A percentile compares a stretch with the other conserved stretches of the same genome.
phyloP scores from a whole-genome alignment of 495 filamentous ascomycete species.

The Hypoxylon fuscum region DNA sequence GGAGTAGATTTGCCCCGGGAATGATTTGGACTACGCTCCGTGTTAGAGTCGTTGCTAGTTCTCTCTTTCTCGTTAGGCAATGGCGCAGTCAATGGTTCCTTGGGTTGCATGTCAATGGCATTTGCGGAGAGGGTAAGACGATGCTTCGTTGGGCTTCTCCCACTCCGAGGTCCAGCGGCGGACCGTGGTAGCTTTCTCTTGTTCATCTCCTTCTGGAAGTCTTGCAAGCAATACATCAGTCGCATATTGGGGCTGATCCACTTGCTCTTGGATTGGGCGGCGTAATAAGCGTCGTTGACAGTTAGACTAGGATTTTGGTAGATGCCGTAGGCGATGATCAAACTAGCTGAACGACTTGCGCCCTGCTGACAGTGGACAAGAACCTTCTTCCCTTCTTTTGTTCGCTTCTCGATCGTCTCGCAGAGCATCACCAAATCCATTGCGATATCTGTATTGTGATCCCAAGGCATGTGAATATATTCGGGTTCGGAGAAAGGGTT shows the following conservation, averaged over 20 bases:
- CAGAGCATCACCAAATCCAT: slow-evolving; percentile 86
- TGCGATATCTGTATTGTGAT: slow-evolving; percentile 96
- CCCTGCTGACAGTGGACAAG: slow-evolving; percentile 96
- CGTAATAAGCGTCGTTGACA: slow-evolving; percentile 92
- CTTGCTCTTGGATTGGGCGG: slow-evolving; percentile 85
- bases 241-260: slow-evolving; percentile 99
- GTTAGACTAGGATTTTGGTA: slow-evolving; percentile 87
- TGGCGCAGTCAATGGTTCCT: slow-evolving; percentile 61
- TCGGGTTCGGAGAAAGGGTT: slow-evolving; percentile 72
- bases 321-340: slow-evolving; percentile 95
- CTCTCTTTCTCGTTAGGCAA: slow-evolving; percentile 55
- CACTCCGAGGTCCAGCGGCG: slow-evolving; percentile 57
- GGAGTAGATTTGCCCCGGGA: slow-evolving; percentile 52
- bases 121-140: slow-evolving; percentile 62
- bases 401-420: slow-evolving; percentile 82
- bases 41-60: slow-evolving; percentile 18
- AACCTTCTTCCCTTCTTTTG: slow-evolving; percentile 82
- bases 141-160: slow-evolving; percentile 59
- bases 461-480: slow-evolving; percentile 96
- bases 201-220: slow-evolving; percentile 78
- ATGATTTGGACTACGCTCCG: slow-evolving; percentile 47
- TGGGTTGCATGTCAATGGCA: slow-evolving; percentile 53
- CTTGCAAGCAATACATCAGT: slow-evolving; percentile 94
- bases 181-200: slow-evolving; percentile 57
- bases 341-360: slow-evolving; percentile 93